phyloP scores from a whole-genome alignment of 1,284 basidiomycete genomes.

The Stygiomarasmius scandens region DNA sequence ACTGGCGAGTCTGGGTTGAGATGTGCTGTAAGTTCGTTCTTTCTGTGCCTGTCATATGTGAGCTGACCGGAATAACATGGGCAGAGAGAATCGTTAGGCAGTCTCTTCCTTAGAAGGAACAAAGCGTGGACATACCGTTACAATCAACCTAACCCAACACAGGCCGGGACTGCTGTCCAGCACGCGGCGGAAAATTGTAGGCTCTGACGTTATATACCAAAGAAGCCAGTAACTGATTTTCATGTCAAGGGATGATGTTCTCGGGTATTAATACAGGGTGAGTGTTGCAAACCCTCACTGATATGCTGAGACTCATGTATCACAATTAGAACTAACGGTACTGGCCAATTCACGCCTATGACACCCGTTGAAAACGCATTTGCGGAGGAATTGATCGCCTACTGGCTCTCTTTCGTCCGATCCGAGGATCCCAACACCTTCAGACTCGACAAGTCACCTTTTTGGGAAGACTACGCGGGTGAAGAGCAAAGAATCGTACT shows the following conservation, averaged over 20 bases:
- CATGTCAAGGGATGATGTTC: slow-evolving; percentile 16
- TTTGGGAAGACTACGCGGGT: slow-evolving; percentile 38
- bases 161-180: slow-evolving; percentile 33
- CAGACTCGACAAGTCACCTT: slow-evolving; percentile 50
- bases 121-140: slow-evolving; percentile 26
- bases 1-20: slow-evolving; percentile 52
- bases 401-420: slow-evolving; percentile 64
- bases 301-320: not conserved
- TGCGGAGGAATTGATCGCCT: slow-evolving; percentile 57
- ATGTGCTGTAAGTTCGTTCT: slow-evolving; percentile 47
- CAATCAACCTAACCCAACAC: slow-evolving; percentile 54
- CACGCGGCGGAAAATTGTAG: slow-evolving; percentile 60
- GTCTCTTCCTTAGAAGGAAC: slow-evolving; percentile 33
- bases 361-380: slow-evolving; percentile 47
- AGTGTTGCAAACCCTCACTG: slow-evolving; percentile 8
- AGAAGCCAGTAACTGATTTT: too few relatives aligned
- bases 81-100: slow-evolving; percentile 51
- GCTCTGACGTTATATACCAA: too few relatives aligned
- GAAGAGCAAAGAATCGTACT: slow-evolving; percentile 43
- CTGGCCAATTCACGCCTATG: slow-evolving; percentile 41
- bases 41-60: not conserved
- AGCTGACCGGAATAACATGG: not conserved
- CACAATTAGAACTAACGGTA: slow-evolving; percentile 46
- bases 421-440: slow-evolving; percentile 51
- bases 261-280: slow-evolving; percentile 59